Percentiles rank a stretch among this genome's conserved stretches.
Conservation (phyloP, 2,329 filamentous ascomycete genomes). For the Sporothrix schenckii region DNA sequence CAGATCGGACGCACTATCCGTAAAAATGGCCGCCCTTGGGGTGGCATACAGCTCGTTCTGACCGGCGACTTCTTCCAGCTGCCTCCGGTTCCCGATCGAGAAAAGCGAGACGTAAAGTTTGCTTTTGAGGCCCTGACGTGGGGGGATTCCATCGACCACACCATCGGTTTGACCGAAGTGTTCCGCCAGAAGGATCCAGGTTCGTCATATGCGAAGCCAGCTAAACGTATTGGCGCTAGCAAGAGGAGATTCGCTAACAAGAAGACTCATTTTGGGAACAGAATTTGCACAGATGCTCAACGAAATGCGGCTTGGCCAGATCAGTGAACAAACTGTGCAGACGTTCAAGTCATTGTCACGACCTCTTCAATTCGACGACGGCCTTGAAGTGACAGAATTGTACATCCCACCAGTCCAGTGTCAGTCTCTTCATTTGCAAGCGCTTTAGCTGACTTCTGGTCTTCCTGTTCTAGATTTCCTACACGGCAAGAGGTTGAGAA, state of each 20-base stretch:
- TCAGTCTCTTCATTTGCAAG: neutral
- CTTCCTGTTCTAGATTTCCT: slow-evolving; percentile 63
- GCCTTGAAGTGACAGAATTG: slow-evolving; percentile 82
- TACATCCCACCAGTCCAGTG: slow-evolving; percentile 45
- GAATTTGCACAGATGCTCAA: slow-evolving; percentile 95
- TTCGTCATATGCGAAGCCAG: slow-evolving; percentile 38
- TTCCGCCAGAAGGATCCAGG: slow-evolving; percentile 89
- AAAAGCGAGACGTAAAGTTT: slow-evolving; percentile 74
- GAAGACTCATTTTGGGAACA: neutral
- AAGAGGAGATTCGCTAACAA: neutral
- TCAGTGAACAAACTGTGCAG: slow-evolving; percentile 73
- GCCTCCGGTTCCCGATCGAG: slow-evolving; percentile 83
- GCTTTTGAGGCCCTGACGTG: slow-evolving; percentile 91
- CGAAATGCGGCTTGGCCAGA: slow-evolving; percentile 88
- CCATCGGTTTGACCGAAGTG: slow-evolving; percentile 90
- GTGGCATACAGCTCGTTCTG: slow-evolving; percentile 92
- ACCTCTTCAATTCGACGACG: slow-evolving; percentile 71
- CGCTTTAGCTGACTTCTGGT: neutral
- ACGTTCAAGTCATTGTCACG: slow-evolving; percentile 75
- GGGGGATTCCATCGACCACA: slow-evolving; percentile 91
- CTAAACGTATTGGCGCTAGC: neutral
- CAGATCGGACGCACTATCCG: slow-evolving; percentile 81
- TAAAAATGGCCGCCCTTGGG: slow-evolving; percentile 90
- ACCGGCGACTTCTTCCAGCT: slow-evolving; percentile 98
- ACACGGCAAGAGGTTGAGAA: slow-evolving; percentile 86